Evolutionary conservation across 768 basidiomycete genomes (phyloP).

Genomic region (Suillus subaureus): DNA sequence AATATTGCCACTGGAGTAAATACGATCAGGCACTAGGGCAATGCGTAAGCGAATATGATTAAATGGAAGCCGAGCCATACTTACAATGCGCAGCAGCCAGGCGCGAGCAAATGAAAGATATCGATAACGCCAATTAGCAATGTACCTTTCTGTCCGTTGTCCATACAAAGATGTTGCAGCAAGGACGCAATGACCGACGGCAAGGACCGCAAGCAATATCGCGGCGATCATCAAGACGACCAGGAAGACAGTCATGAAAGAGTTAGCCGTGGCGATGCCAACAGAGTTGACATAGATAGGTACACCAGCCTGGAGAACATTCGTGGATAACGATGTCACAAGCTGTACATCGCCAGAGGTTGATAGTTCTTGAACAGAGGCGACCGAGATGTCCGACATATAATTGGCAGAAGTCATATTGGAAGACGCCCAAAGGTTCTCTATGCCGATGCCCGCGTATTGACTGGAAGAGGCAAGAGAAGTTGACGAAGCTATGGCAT

Average conservation of each 20-base stretch:
- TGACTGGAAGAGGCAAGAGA: conserved; percentile 8
- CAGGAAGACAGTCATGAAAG: conserved; percentile 89
- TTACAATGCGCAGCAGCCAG: conserved; percentile 71
- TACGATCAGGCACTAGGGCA: conserved; percentile 56
- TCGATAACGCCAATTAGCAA: conserved; percentile 25
- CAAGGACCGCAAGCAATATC: conserved; percentile 54
- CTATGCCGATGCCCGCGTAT: conserved; percentile 4
- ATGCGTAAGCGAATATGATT: conserved; percentile 8
- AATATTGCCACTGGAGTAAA: conserved; percentile 76
- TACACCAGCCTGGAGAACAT: conserved; percentile 77
- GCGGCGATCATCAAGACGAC: conserved; percentile 67
- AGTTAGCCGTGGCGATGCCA: conserved; percentile 82
- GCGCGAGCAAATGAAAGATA: conserved; percentile 53
- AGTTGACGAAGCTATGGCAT: conserved; percentile 30
- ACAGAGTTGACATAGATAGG: conserved; percentile 81
- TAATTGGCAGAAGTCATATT: conserved; percentile 14
- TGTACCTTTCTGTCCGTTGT: conserved; percentile 20
- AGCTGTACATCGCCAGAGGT: conserved; percentile 52
- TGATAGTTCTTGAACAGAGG: conserved; percentile 29
- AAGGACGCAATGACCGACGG: conserved; percentile 50
- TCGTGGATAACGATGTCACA: conserved; percentile 61
- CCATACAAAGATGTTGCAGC: conserved; percentile 27
- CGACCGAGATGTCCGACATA: conserved; percentile 13
- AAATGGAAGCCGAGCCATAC: conserved; percentile 25
- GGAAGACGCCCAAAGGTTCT: conserved; percentile 17